phyloP scores from a whole-genome alignment of 106 monocot genomes.

The Dioscorea alata region DNA sequence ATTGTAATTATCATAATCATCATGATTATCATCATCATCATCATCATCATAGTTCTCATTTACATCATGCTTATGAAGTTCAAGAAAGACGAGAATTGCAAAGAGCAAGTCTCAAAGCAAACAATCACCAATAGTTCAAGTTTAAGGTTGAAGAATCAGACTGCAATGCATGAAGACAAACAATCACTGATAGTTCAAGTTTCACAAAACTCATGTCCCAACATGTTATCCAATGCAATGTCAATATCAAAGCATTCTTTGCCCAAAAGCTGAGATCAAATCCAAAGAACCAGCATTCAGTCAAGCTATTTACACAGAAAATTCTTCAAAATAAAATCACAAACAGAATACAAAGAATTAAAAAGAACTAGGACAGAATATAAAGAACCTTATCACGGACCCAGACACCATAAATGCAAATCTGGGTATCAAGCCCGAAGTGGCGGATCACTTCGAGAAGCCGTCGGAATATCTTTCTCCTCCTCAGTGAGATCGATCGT shows the following conservation, averaged over 20 bases:
- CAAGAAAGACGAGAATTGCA: too few relatives aligned
- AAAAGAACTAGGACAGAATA: not conserved
- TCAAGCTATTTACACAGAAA: not conserved
- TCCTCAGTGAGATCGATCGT: slow-evolving; percentile 60
- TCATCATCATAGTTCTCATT: too few relatives aligned
- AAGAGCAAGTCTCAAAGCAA: too few relatives aligned
- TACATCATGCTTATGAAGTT: too few relatives aligned
- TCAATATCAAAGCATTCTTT: slow-evolving; percentile 91
- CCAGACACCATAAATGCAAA: slow-evolving; percentile 92
- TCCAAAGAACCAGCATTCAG: not conserved
- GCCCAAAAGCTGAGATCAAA: slow-evolving; percentile 54
- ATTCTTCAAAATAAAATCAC: not conserved
- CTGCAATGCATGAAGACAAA: too few relatives aligned
- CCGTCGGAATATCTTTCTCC: slow-evolving; percentile 72
- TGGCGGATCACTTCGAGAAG: slow-evolving; percentile 64
- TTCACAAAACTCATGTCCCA: slow-evolving; percentile 80
- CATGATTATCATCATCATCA: too few relatives aligned
- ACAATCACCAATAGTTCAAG: too few relatives aligned
- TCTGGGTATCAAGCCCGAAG: slow-evolving; percentile 59
- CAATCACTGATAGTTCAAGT: too few relatives aligned
- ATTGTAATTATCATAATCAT: too few relatives aligned
- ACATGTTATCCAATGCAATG: slow-evolving; percentile 90
- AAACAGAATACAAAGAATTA: not conserved
- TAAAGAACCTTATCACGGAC: slow-evolving; percentile 80
- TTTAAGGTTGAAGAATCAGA: too few relatives aligned